Evolutionary conservation across 1,139 yeast species (phyloP).

Genomic region (Sugiyamaella japonica): DNA sequence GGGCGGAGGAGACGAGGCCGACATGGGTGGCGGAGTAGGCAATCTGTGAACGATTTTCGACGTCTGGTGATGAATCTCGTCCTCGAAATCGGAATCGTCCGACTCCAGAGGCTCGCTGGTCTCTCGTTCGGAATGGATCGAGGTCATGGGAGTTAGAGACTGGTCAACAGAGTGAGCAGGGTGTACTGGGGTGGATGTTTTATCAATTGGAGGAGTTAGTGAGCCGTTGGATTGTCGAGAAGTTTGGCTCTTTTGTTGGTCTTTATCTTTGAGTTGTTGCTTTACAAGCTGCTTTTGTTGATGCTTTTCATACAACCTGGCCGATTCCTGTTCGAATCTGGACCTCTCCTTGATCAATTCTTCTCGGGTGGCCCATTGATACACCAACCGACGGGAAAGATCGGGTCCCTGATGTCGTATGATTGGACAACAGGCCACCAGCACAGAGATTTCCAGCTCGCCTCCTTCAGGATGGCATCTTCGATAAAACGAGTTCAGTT

Average conservation of each 20-base stretch:
- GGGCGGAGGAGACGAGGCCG: slow-evolving; percentile 22
- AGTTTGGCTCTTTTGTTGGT: neutral
- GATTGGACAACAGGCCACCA: slow-evolving; percentile 32
- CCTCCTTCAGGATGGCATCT: slow-evolving; percentile 29
- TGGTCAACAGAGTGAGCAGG: slow-evolving; percentile 6
- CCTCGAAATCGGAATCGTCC: slow-evolving; percentile 12
- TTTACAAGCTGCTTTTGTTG: slow-evolving; percentile 12
- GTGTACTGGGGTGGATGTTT: neutral
- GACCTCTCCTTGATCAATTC: slow-evolving; percentile 17
- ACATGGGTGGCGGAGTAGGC: slow-evolving; percentile 18
- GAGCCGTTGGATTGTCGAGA: neutral
- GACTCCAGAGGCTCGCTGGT: neutral
- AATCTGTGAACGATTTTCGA: slow-evolving; percentile 12
- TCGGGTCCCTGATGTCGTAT: slow-evolving; percentile 33
- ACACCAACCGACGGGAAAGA: slow-evolving; percentile 35
- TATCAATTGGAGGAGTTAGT: slow-evolving; percentile 15
- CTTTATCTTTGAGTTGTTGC: neutral
- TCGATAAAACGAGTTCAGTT: slow-evolving; percentile 38
- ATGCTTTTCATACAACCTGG: slow-evolving; percentile 9
- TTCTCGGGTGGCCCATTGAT: slow-evolving; percentile 28
- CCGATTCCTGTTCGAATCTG: slow-evolving; percentile 8
- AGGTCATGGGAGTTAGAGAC: slow-evolving; percentile 7
- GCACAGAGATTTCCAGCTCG: slow-evolving; percentile 12
- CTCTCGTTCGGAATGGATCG: slow-evolving; percentile 10
- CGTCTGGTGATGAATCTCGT: neutral